Conservation (phyloP, 129 eudicot genomes). For the Pittosporum tobira region DNA sequence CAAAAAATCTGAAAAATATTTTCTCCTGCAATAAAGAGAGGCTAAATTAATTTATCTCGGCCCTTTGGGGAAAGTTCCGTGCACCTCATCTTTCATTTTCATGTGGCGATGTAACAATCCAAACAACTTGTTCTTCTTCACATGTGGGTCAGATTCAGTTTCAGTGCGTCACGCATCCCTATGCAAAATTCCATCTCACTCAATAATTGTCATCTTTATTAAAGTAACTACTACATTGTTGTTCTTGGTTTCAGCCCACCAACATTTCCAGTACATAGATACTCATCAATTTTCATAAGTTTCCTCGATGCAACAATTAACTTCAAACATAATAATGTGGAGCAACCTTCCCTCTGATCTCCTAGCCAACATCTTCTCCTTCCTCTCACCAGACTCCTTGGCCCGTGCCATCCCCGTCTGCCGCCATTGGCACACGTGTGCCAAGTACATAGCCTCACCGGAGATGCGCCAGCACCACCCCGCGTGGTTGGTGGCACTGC, state of each 20-base stretch:
- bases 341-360: slow-evolving; percentile 60
- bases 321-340: too few species aligned
- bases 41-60: too few species aligned
- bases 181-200: slow-evolving; percentile 8
- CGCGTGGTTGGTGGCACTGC: slow-evolving; percentile 61
- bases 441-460: slow-evolving; percentile 12
- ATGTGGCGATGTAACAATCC: neutral
- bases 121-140: slow-evolving; percentile 2
- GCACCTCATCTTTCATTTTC: neutral
- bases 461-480: slow-evolving; percentile 23
- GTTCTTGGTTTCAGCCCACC: neutral
- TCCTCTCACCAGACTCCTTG: slow-evolving; percentile 49
- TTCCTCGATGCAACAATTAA: too few species aligned
- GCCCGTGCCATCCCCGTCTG: slow-evolving; percentile 56
- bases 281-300: too few species aligned
- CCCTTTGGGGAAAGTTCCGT: too few species aligned
- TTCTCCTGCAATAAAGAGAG: too few species aligned
- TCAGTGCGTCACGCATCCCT: slow-evolving; percentile 28
- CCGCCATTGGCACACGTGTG: slow-evolving; percentile 44
- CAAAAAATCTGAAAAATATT: too few species aligned
- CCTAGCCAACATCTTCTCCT: slow-evolving; percentile 56
- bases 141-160: slow-evolving; percentile 34
- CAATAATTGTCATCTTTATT: slow-evolving; percentile 8
- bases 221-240: too few species aligned
- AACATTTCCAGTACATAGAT: too few species aligned